Evolutionary conservation across 768 basidiomycete genomes (phyloP).

Genomic region (Kwoniella sp.): DNA sequence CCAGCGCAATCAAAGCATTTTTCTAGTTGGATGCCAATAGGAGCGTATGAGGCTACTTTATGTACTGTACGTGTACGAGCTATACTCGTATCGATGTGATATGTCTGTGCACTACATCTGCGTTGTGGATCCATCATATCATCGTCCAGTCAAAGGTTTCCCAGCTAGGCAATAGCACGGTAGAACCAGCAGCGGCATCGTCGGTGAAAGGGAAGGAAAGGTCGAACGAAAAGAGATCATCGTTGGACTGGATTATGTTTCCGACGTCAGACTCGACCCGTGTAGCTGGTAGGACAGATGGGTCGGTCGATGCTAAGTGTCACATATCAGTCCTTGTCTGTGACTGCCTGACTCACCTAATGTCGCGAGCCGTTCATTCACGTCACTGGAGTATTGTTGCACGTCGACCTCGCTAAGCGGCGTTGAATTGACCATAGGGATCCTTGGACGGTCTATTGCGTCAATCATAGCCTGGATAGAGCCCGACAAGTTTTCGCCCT

Average conservation of each 20-base stretch:
- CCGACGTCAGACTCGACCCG: too few species aligned
- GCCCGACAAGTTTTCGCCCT: not conserved
- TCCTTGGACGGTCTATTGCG: not conserved
- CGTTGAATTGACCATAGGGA: not conserved
- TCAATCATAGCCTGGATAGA: not conserved
- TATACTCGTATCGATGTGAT: too few species aligned
- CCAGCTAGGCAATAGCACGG: not conserved
- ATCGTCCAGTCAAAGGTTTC: not conserved
- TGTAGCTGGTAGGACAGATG: not conserved
- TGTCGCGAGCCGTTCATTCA: not conserved
- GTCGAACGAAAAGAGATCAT: not conserved
- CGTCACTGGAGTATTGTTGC: not conserved
- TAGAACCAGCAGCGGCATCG: not conserved
- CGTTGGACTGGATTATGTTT: not conserved
- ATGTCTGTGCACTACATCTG: not conserved
- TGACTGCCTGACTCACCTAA: not conserved
- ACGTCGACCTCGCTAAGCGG: not conserved
- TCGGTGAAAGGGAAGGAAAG: not conserved
- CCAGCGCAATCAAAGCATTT: constrained; percentile 52
- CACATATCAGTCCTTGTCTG: too few species aligned
- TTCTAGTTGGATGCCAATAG: constrained; percentile 32
- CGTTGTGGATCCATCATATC: not conserved
- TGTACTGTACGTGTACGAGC: too few species aligned
- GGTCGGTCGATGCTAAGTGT: not conserved
- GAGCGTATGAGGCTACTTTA: too few species aligned